A percentile compares a stretch with the other conserved stretches of the same genome.
phyloP scores from a whole-genome alignment of 768 basidiomycete species.

The Agaricus bisporus region DNA sequence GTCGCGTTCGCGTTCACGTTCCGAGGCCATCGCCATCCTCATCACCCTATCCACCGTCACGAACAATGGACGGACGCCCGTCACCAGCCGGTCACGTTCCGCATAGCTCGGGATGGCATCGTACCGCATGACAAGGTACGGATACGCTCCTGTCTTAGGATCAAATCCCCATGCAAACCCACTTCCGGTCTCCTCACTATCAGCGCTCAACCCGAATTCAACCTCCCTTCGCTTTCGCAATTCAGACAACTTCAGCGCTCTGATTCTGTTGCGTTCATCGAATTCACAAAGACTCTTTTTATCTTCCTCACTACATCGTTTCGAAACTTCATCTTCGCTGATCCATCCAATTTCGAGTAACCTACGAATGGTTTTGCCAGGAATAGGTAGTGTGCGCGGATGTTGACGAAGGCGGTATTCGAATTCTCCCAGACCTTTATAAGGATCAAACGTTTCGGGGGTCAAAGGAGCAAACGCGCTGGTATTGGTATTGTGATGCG shows the following conservation, averaged over 20 bases:
- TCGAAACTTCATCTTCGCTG: conserved; percentile 23
- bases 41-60: conserved; percentile 7
- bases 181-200: conserved; percentile 5
- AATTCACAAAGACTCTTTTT: conserved; percentile 24
- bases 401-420: conserved; percentile 30
- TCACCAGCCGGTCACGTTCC: conserved; percentile 10
- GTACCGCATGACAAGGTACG: conserved; percentile 1
- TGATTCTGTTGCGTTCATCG: conserved; percentile 15
- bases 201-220: conserved; percentile 10
- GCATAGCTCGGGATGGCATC: conserved; percentile 10
- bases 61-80: conserved; percentile 6
- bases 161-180: not conserved
- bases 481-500: not conserved
- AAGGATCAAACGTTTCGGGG: conserved; percentile 34
- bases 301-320: conserved; percentile 27
- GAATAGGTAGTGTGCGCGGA: conserved; percentile 25
- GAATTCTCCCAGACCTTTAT: conserved; percentile 29
- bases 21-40: conserved; percentile 8
- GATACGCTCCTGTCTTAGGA: not conserved
- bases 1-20: conserved; percentile 8
- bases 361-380: conserved; percentile 31
- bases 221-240: conserved; percentile 1
- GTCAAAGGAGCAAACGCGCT: conserved; percentile 9
- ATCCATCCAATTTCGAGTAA: conserved; percentile 36
- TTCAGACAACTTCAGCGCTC: conserved; percentile 6